Base-by-base conservation (phyloP, 1,284 basidiomycete species). In the Limonomyces culmigenus region DNA sequence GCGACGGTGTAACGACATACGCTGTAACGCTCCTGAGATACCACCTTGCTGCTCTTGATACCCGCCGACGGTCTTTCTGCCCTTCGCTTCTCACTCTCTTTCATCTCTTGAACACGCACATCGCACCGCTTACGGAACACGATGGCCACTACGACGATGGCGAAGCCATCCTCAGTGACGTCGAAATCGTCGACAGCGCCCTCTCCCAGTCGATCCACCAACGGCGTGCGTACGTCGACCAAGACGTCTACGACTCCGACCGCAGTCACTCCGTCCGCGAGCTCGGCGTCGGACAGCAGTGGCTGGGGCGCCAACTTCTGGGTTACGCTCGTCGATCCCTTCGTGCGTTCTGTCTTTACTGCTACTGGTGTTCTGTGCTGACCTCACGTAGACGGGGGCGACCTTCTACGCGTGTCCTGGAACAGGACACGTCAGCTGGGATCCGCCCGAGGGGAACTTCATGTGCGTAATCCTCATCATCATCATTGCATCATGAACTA, bases 361-460 rank as follows among this genome's bases (percentile, higher is more conserved):
- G n/a, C 40, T 38, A 20, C 34, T 40, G 39, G 25, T 29, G 19
- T 39, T 42, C 39, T 42, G 6, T 34, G 23, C 18, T 38, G 25
- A n/a, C 23, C 23, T 36, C 27, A 39, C 38, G 21, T 47, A 88
- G 81, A 83, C 77, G 10, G 72, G 74, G 47, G 70, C 74, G 4
- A 72, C 78, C 16, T 95, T 95, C 60, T 96, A 80, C 54, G 89
- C 89, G 14, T 92, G 88, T 55, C 91, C 91, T 29, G 74, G 86
- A 0, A 84, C 85, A 14, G 89, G 89, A 10, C 75, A 92, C 51
- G 87, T 89, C 40, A 81, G 79, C 48, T 95, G 89, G 89, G 81
- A 88, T 48, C 74, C 87, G 3, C 88, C 88, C 3, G 67, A 77
- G n/a, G 86, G 88, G 12, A 78, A 83, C 36, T 88, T 89, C 52